These are phyloP conservation scores for Setomelanomma holmii DNA, from an alignment of 2,329 filamentous ascomycete genomes.

Conservation along the genomic window DNA sequence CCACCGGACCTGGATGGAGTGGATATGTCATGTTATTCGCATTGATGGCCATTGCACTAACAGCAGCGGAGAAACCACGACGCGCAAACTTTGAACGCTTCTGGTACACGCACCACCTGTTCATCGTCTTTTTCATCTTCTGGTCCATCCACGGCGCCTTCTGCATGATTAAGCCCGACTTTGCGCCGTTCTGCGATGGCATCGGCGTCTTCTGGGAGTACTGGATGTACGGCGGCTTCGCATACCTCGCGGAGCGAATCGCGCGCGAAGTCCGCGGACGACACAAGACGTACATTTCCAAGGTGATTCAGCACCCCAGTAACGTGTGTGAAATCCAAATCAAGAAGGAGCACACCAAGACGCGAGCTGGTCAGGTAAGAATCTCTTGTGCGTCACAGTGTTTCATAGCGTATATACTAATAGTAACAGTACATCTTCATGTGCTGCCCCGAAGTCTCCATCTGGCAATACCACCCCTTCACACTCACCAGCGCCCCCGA, in stretches of 20 bases:
- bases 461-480: slow-evolving; percentile 91
- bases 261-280: slow-evolving; percentile 79
- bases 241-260: slow-evolving; percentile 80
- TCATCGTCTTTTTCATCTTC: slow-evolving; percentile 87
- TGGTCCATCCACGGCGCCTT: slow-evolving; percentile 90
- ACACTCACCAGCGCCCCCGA: slow-evolving; percentile 86
- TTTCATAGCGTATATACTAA: too few relatives aligned
- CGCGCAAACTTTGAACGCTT: slow-evolving; percentile 87
- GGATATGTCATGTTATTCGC: slow-evolving; percentile 84
- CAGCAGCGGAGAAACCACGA: slow-evolving; percentile 77
- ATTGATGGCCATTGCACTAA: slow-evolving; percentile 79
- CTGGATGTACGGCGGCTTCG: slow-evolving; percentile 84
- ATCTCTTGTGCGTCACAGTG: background rate
- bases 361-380: slow-evolving; percentile 71
- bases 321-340: slow-evolving; percentile 92
- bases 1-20: slow-evolving; percentile 82
- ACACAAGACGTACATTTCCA: slow-evolving; percentile 85
- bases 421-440: slow-evolving; percentile 76
- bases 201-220: slow-evolving; percentile 88
- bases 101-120: slow-evolving; percentile 90
- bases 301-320: slow-evolving; percentile 88
- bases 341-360: slow-evolving; percentile 87
- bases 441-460: slow-evolving; percentile 82
- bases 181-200: slow-evolving; percentile 77
- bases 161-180: slow-evolving; percentile 88